Evolutionary conservation across 352 stramenopile species (phyloP), one percentile per base, ranked within the genome.

Genomic region (Hyphochytrium catenoides): DNA sequence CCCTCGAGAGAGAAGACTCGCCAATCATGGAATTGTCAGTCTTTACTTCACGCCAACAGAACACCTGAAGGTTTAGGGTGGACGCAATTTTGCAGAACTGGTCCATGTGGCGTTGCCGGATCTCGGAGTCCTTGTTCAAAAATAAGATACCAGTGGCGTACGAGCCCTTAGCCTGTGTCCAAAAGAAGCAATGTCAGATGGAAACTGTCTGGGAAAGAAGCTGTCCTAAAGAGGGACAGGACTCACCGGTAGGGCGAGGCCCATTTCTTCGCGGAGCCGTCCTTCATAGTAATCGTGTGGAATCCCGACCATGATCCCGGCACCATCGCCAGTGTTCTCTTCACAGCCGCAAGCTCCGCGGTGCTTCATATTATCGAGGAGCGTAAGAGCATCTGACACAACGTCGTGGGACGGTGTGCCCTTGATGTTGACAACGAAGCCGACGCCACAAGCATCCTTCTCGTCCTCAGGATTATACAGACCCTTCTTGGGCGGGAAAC

Each of bases 361-460:
- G 61, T 95, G 87, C 30, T 69, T 83, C 84, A 95, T 95, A 20
- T 84, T 68, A 42, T 94, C 74, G 20, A 95, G 68, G 83, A 96
- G 95, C 52, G 94, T 78, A 58, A 94, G 91, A 15, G 84, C 82
- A 51, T 94, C 71, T 19, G 91, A 61, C 15, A 96, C 82, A 20
- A 62, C 83, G 34, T 71, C 60, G 27, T 82, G 65, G 42, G 67
- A 88, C 18, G 75, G 61, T 37, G 88, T 50, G 36, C 78, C 90
- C 54, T 95, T 94, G n/a, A 96, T 56, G 27, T 84, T 81, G 15
- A 84, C 87, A 38, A 94, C 83, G 38, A 96, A 71, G 23, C 87
- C 87, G 12, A 95, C 85, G 46, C 87, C 87, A 54, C 87, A 96
- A 47, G 47, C 66, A 39, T 74, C 62, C 33, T 63, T 63, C 43